Conservation (phyloP, 2,329 filamentous ascomycete genomes). For the Bipolaris victoriae region DNA sequence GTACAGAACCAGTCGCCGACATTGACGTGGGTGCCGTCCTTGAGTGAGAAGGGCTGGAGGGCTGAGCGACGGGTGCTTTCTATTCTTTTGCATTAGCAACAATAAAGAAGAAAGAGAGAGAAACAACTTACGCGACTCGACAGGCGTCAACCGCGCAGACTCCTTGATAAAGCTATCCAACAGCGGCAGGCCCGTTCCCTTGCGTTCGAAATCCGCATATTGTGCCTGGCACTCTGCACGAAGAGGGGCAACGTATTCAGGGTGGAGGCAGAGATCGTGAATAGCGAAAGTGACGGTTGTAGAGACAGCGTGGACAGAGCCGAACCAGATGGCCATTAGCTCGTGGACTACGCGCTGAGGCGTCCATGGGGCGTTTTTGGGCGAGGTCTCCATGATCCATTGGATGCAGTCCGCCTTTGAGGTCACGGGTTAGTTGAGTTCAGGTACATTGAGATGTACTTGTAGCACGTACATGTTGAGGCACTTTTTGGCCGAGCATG, state of each 20-base stretch:
- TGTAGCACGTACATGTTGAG: conserved; percentile 9
- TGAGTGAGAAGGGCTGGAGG: conserved; percentile 21
- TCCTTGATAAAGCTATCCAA: conserved; percentile 35
- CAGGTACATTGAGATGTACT: background rate
- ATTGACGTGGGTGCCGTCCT: conserved; percentile 23
- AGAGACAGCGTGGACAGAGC: conserved; percentile 38
- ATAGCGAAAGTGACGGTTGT: conserved; percentile 28
- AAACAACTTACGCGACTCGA: conserved; percentile 23
- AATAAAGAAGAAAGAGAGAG: background rate
- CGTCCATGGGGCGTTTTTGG: conserved; percentile 34
- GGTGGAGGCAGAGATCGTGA: conserved; percentile 24
- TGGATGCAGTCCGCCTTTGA: conserved; percentile 38
- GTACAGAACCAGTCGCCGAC: conserved; percentile 28
- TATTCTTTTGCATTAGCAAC: background rate
- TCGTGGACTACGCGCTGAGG: conserved; percentile 35
- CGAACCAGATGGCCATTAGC: conserved; percentile 47
- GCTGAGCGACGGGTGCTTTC: conserved; percentile 25
- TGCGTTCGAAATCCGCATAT: conserved; percentile 23
- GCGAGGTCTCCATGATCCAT: conserved; percentile 44
- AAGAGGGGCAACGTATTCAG: conserved; percentile 26
- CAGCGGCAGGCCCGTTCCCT: conserved; percentile 21
- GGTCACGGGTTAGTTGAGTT: background rate
- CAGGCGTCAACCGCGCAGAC: conserved; percentile 24
- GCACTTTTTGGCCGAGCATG: conserved; percentile 17
- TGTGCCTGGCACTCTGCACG: conserved; percentile 21